phyloP scores from a whole-genome alignment of 2,329 filamentous ascomycete genomes.

The Epichloe gansuensis region DNA sequence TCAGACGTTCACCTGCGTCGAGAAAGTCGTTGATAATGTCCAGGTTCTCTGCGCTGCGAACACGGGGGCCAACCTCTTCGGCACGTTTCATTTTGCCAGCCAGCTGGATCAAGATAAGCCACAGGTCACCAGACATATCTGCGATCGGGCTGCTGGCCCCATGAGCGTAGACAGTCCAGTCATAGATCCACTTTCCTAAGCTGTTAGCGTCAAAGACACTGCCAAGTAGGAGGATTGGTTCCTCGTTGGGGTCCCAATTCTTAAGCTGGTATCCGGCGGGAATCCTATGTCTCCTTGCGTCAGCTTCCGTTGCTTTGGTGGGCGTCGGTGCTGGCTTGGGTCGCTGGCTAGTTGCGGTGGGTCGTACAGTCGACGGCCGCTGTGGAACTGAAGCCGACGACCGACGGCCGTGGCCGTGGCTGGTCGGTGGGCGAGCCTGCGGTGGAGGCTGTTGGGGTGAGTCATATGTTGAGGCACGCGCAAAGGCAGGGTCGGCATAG shows the following conservation, averaged over 20 bases:
- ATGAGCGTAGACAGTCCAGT: conserved; percentile 92
- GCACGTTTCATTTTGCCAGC: conserved; percentile 88
- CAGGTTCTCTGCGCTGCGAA: conserved; percentile 59
- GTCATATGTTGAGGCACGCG: conserved; percentile 25
- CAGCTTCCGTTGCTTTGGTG: conserved; percentile 42
- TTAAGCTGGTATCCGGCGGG: conserved; percentile 87
- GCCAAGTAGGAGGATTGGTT: conserved; percentile 85
- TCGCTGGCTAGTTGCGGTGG: conserved; percentile 19
- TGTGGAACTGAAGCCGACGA: conserved; percentile 37
- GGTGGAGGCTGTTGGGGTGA: conserved; percentile 26
- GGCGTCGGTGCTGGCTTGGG: conserved; percentile 21
- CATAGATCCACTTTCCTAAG: conserved; percentile 97
- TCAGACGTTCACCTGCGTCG: conserved; percentile 74
- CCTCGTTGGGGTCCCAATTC: conserved; percentile 94
- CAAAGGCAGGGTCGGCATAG: conserved; percentile 25
- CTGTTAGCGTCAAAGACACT: conserved; percentile 97
- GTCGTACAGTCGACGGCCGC: conserved; percentile 39
- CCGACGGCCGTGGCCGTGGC: conserved; percentile 31
- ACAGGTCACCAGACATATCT: conserved; percentile 86
- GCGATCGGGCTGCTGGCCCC: conserved; percentile 71
- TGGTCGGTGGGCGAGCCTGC: conserved; percentile 26
- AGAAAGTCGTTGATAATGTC: conserved; percentile 87
- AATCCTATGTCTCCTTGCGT: conserved; percentile 57
- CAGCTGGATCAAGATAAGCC: conserved; percentile 87
- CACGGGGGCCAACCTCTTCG: conserved; percentile 60